Evolutionary conservation across 2,329 filamentous ascomycete genomes (phyloP), one percentile per base, ranked within the genome.

Genomic region (Ceratocystis colombiana): DNA sequence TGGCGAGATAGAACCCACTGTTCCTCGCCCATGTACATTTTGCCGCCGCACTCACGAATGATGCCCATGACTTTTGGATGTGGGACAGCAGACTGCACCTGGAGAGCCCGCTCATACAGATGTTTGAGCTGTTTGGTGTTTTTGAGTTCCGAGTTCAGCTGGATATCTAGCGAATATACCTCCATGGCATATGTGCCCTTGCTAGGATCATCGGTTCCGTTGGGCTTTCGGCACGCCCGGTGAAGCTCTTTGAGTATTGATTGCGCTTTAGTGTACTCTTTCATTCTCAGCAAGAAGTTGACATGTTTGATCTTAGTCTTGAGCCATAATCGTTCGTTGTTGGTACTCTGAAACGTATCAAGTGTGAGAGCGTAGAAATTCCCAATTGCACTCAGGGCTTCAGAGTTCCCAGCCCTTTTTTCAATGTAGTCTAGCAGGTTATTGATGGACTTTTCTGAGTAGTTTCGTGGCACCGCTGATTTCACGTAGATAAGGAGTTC

Each of bases 11-110:
- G 90, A 75, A 94, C 90, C 94, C 94, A 99, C 75, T 97, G 97
- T 78, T 97, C 94, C 80, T 99, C 94, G 75, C 89, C 94, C 94
- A 99, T 97, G 79, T 97, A 92, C 94, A 99, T 99, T 80, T 99
- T 99, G 71, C 94, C 94, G 72, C 94, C 94, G 74, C 94, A 99
- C 78, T 99, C 94, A 65, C 93, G 88, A 73, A 99, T 99, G 75
- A 99, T 93, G 64, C 94, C 94, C 90, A 97, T 96, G 75, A 99
- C 96, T 78, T 96, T 96, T 68, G 94, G 94, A 77, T 99, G 94
- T 48, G 94, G 93, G 12, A 99, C 94, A 0, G 94, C 94, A n/a
- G 94, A 97, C 69, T 90, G 88, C 65, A 99, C 93, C 70, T 88
- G 88, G 62, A 99, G 82, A 4, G 94, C 94, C 68, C 89, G 88